A percentile compares a stretch with the other conserved stretches of the same genome.
phyloP scores from a whole-genome alignment of 2,329 filamentous ascomycete genomes.

The Fusarium vanettenii region DNA sequence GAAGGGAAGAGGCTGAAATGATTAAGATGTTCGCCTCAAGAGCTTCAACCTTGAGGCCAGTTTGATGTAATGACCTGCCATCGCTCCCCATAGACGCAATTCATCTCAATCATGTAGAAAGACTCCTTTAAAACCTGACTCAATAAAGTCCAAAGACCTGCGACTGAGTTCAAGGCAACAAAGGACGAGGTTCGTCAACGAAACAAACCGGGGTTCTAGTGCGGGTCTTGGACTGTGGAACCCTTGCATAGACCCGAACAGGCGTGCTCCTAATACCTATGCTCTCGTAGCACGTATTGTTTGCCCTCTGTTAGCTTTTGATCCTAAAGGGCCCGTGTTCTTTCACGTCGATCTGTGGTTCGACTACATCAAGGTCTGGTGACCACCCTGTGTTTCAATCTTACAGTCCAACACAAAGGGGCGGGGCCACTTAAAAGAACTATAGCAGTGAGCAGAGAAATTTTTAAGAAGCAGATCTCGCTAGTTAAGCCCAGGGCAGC shows the following conservation, averaged over 20 bases:
- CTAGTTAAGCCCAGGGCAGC: neutral
- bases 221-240: neutral
- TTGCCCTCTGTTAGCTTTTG: neutral
- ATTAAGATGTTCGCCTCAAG: neutral
- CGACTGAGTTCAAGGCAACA: neutral
- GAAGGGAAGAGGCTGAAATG: neutral
- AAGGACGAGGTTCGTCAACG: neutral
- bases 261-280: neutral
- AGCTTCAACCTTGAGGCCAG: neutral
- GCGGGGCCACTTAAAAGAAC: neutral
- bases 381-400: neutral
- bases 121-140: neutral
- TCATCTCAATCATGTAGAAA: neutral
- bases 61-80: neutral
- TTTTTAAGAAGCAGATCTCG: neutral
- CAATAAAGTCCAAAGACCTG: neutral
- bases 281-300: neutral
- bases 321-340: neutral
- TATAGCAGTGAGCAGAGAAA: neutral
- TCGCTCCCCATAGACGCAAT: neutral
- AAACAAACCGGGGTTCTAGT: neutral
- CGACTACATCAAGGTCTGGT: neutral
- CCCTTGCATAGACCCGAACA: neutral
- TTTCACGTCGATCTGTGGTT: neutral
- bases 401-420: neutral